Conservation (phyloP, 139 green algal species). For the Coelastrella sp. region DNA sequence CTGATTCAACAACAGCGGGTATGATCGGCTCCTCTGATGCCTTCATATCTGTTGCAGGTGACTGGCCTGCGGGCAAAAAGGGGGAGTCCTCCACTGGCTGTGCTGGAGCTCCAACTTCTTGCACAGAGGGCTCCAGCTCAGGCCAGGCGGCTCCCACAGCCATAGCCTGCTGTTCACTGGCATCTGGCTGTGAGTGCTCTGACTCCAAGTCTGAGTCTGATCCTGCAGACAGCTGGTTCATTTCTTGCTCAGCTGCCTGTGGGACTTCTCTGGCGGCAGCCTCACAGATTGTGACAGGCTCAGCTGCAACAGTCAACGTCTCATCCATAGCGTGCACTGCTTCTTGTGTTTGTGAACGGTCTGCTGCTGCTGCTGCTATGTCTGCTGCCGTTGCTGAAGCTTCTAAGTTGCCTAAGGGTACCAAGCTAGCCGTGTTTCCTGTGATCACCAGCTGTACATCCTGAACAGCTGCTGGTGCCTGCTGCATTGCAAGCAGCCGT, state of each 20-base stretch:
- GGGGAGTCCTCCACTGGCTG: background rate
- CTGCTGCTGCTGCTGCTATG: background rate
- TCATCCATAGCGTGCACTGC: background rate
- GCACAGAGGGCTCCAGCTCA: background rate
- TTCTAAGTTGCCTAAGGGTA: too few species aligned
- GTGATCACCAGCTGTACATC: too few species aligned
- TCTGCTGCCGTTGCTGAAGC: conserved; percentile 1
- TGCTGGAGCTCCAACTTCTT: background rate
- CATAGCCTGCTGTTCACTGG: background rate
- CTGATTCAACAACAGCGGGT: background rate
- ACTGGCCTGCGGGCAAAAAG: background rate
- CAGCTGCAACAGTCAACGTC: background rate
- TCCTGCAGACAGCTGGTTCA: background rate
- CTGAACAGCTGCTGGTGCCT: too few species aligned
- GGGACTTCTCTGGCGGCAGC: background rate
- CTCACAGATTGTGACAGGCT: background rate
- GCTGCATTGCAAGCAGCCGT: too few species aligned
- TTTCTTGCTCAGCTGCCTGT: background rate
- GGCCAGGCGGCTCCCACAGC: background rate
- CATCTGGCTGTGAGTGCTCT: background rate
- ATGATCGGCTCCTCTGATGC: background rate
- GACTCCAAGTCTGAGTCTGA: background rate
- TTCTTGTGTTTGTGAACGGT: background rate
- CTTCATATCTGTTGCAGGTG: background rate
- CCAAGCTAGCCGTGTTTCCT: too few species aligned